Conservation (phyloP, 345 rosid genomes). For the Sonneratia caseolaris region DNA sequence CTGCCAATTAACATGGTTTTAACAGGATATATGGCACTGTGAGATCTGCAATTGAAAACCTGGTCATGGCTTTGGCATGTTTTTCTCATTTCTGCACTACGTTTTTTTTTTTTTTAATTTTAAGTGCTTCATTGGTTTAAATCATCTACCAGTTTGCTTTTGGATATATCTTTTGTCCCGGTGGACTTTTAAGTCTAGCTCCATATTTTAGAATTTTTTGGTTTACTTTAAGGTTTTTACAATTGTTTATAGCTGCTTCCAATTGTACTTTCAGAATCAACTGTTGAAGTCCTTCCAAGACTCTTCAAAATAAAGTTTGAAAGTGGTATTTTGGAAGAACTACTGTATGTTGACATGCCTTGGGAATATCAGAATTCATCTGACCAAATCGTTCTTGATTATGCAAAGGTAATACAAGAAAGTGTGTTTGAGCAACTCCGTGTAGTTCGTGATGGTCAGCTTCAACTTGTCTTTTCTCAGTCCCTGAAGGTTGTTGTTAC, state of each 20-base stretch:
- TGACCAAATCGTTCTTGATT: conserved; percentile 32
- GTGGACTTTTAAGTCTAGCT: background rate
- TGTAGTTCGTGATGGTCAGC: conserved; percentile 38
- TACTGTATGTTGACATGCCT: conserved; percentile 33
- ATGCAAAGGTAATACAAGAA: conserved; percentile 39
- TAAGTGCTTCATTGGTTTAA: too few species aligned
- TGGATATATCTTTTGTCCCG: too few species aligned
- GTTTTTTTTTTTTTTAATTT: too few species aligned
- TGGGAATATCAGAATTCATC: conserved; percentile 20
- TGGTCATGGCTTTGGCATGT: conserved; percentile 95
- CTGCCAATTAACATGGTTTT: conserved; percentile 5
- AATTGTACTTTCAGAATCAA: conserved; percentile 25
- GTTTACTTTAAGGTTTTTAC: background rate
- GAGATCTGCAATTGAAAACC: conserved; percentile 96
- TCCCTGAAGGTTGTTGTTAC: conserved; percentile 32
- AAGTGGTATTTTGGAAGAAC: conserved; percentile 37
- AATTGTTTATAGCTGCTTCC: background rate
- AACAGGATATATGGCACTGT: conserved; percentile 98
- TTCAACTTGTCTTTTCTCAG: conserved; percentile 28
- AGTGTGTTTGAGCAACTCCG: conserved; percentile 37
- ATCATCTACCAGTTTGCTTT: too few species aligned
- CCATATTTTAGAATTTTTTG: background rate
- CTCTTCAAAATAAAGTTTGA: conserved; percentile 33
- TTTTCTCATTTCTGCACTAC: background rate
- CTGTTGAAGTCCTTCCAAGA: conserved; percentile 36